phyloP scores from a whole-genome alignment of 1,139 yeast genomes.

The Kodamaea suecica region DNA sequence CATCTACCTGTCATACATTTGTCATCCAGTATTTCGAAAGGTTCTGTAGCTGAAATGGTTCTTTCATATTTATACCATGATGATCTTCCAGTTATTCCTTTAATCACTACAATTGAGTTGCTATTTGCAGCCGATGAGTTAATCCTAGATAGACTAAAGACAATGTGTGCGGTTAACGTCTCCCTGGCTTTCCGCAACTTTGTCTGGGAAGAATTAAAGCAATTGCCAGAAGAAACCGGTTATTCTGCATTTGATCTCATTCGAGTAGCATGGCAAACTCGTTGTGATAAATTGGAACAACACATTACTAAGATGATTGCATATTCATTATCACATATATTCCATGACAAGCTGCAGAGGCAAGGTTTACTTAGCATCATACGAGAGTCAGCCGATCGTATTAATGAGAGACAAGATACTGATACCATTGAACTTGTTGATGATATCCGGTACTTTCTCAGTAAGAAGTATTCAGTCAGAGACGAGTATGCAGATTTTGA shows the following conservation, averaged over 20 bases:
- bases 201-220: constrained; percentile 20
- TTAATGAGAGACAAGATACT: constrained; percentile 60
- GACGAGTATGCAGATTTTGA: constrained; percentile 32
- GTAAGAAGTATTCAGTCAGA: constrained; percentile 42
- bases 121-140: constrained; percentile 61
- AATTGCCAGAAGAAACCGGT: constrained; percentile 22
- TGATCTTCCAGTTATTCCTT: constrained; percentile 47
- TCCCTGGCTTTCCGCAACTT: constrained; percentile 36
- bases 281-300: constrained; percentile 63
- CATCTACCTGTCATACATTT: constrained; percentile 33
- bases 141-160: constrained; percentile 59
- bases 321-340: constrained; percentile 39
- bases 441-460: constrained; percentile 66
- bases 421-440: constrained; percentile 79
- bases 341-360: constrained; percentile 27
- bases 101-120: constrained; percentile 50
- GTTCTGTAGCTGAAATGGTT: constrained; percentile 50
- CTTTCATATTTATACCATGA: constrained; percentile 62
- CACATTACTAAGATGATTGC: constrained; percentile 61
- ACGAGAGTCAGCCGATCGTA: constrained; percentile 53
- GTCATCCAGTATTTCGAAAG: constrained; percentile 23
- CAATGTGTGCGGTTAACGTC: constrained; percentile 60
- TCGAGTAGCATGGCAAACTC: constrained; percentile 64
- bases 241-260: constrained; percentile 54
- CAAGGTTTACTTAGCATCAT: constrained; percentile 22